These are phyloP conservation scores for Colletotrichum spaethianum DNA, from an alignment of 2,329 filamentous ascomycete species.

Conservation along the genomic window DNA sequence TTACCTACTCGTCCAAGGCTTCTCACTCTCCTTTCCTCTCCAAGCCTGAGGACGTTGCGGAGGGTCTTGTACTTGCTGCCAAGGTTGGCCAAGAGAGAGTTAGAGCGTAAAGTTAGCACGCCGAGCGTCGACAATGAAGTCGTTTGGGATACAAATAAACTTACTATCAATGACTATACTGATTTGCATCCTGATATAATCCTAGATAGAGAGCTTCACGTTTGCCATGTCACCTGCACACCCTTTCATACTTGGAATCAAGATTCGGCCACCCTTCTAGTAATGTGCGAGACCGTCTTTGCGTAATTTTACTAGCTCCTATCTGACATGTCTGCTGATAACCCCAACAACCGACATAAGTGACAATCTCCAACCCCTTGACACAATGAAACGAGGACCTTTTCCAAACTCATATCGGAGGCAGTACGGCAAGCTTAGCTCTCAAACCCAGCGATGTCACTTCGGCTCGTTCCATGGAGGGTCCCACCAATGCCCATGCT, in stretches of 20 bases:
- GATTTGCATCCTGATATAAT: background rate
- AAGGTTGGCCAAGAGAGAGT: conserved; percentile 29
- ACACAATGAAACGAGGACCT: background rate
- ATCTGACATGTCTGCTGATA: background rate
- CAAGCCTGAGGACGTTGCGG: conserved; percentile 3
- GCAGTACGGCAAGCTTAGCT: background rate
- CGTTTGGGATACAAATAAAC: conserved; percentile 5
- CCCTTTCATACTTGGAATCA: too few relatives aligned
- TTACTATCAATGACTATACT: conserved; percentile 15
- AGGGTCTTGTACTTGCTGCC: conserved; percentile 20
- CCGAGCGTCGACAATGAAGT: background rate
- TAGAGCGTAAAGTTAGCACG: background rate
- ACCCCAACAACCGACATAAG: background rate
- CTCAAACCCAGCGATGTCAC: background rate
- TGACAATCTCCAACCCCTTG: background rate
- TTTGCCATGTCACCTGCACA: background rate
- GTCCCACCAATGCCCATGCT: background rate
- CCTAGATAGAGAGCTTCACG: background rate
- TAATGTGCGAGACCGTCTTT: too few relatives aligned
- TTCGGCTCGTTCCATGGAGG: conserved; percentile 1
- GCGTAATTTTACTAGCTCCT: too few relatives aligned
- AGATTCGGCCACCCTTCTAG: too few relatives aligned
- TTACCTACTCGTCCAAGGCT: conserved; percentile 24
- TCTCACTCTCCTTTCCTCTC: conserved; percentile 35
- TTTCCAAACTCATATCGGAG: background rate